phyloP scores from a whole-genome alignment of 2,329 filamentous ascomycete genomes.

The Ascocoryne sarcoides region DNA sequence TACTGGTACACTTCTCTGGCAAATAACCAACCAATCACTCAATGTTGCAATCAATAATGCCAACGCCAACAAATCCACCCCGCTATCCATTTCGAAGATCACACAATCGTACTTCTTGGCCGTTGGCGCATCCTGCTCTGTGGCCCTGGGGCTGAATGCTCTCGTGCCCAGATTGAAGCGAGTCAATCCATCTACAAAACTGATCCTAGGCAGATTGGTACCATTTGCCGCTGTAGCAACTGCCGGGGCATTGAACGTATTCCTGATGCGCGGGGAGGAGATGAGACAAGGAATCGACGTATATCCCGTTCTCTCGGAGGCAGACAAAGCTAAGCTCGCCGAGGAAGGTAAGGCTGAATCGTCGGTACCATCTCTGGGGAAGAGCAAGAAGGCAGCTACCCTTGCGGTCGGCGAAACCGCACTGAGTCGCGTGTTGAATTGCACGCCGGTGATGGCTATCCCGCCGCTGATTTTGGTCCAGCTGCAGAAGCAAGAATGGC shows the following conservation, averaged over 20 bases:
- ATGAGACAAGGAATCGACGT: constrained; percentile 90
- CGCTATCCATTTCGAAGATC: constrained; percentile 71
- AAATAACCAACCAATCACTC: constrained; percentile 92
- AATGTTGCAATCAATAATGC: constrained; percentile 97
- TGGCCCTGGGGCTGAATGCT: constrained; percentile 85
- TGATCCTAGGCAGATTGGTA: constrained; percentile 76
- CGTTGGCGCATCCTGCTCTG: constrained; percentile 86
- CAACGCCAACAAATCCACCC: constrained; percentile 96
- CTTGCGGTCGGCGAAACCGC: constrained; percentile 91
- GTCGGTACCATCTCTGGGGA: constrained; percentile 66
- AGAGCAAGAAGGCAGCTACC: constrained; percentile 78
- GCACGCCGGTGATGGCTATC: constrained; percentile 93
- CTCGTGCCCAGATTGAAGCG: constrained; percentile 76
- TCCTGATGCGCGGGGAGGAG: constrained; percentile 95
- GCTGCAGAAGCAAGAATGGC: constrained; percentile 76
- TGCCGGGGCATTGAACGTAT: constrained; percentile 87
- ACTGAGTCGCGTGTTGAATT: constrained; percentile 82
- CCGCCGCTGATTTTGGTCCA: constrained; percentile 79
- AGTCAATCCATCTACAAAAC: constrained; percentile 64
- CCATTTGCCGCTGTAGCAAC: constrained; percentile 93
- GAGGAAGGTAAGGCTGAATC: constrained; percentile 49
- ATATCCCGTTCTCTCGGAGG: constrained; percentile 68
- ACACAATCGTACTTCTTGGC: constrained; percentile 86
- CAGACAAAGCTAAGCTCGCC: constrained; percentile 51
- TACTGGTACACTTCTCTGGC: constrained; percentile 82